These are phyloP conservation scores for Aspergillus tamarii DNA, from an alignment of 2,329 filamentous ascomycete species.

Conservation along the genomic window DNA sequence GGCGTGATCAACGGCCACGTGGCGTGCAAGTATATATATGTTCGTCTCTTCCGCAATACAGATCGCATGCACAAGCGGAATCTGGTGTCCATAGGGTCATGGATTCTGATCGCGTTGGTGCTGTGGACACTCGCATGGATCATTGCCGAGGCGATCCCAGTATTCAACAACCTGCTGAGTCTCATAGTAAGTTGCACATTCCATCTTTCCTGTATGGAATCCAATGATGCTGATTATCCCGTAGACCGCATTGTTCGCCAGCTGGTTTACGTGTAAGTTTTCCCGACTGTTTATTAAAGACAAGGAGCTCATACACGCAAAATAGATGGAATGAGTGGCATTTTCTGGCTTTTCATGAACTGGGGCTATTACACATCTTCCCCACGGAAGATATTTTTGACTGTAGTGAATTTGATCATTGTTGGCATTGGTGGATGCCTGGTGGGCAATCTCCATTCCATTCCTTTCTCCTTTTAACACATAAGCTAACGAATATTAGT, in stretches of 20 bases:
- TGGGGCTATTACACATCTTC: conserved; percentile 22
- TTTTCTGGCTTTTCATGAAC: conserved; percentile 33
- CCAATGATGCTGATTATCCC: background rate
- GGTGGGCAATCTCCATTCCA: conserved; percentile 3
- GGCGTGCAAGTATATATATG: conserved; percentile 65
- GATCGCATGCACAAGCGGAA: conserved; percentile 54
- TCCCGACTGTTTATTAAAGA: background rate
- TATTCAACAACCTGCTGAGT: conserved; percentile 65
- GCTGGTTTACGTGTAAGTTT: conserved; percentile 60
- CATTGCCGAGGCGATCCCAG: conserved; percentile 67
- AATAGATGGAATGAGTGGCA: conserved; percentile 18
- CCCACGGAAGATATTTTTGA: conserved; percentile 24
- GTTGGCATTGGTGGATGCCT: conserved; percentile 14
- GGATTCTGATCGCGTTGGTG: conserved; percentile 57
- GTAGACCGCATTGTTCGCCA: conserved; percentile 58
- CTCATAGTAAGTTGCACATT: conserved; percentile 40
- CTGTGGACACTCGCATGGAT: conserved; percentile 65
- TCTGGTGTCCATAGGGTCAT: conserved; percentile 53
- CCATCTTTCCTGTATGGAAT: background rate
- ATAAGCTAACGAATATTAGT: conserved; percentile 10
- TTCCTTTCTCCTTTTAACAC: background rate
- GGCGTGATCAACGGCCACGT: conserved; percentile 70
- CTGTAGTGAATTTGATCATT: conserved; percentile 14
- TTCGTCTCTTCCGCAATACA: conserved; percentile 63
- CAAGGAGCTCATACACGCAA: background rate